A percentile compares a stretch with the other conserved stretches of the same genome.
Evolutionary conservation across 2,329 filamentous ascomycete genomes (phyloP).

Genomic region (Didymella exigua): DNA sequence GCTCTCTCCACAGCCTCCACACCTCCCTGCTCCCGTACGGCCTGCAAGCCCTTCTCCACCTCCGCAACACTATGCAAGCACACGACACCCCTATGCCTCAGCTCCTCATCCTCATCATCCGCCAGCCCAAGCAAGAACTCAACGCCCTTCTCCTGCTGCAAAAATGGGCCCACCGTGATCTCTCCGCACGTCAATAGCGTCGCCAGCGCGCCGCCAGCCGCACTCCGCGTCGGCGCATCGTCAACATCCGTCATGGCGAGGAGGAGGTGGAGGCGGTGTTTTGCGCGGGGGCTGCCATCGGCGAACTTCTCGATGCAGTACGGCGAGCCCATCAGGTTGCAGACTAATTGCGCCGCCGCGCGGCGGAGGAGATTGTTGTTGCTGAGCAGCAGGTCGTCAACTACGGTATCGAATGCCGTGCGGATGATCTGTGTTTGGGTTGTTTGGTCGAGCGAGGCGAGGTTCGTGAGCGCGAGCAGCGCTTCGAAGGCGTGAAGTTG

Average conservation of each 20-base stretch:
- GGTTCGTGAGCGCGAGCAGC: conserved; percentile 89
- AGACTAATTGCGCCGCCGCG: conserved; percentile 85
- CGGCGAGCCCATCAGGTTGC: conserved; percentile 79
- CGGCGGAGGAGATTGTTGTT: conserved; percentile 77
- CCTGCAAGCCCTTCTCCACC: conserved; percentile 50
- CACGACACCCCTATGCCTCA: conserved; percentile 75
- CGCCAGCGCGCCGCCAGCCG: conserved; percentile 86
- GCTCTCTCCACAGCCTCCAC: conserved; percentile 72
- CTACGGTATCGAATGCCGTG: conserved; percentile 71
- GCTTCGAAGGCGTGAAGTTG: conserved; percentile 89
- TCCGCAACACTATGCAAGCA: conserved; percentile 76
- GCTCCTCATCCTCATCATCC: conserved; percentile 68
- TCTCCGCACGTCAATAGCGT: conserved; percentile 77
- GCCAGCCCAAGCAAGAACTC: conserved; percentile 82
- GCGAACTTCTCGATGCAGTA: conserved; percentile 72
- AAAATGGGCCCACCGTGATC: conserved; percentile 70
- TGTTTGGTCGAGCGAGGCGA: conserved; percentile 74
- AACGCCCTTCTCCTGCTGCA: conserved; percentile 71
- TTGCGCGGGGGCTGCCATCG: conserved; percentile 68
- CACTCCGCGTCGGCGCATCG: conserved; percentile 77
- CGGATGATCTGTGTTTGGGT: conserved; percentile 73
- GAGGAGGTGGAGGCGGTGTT: conserved; percentile 78
- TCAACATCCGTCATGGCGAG: conserved; percentile 87
- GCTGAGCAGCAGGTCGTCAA: conserved; percentile 80
- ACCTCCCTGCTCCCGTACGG: conserved; percentile 62